These are phyloP conservation scores for Pyrus betulifolia DNA, from an alignment of 306 rosid species.

Conservation along the genomic window DNA sequence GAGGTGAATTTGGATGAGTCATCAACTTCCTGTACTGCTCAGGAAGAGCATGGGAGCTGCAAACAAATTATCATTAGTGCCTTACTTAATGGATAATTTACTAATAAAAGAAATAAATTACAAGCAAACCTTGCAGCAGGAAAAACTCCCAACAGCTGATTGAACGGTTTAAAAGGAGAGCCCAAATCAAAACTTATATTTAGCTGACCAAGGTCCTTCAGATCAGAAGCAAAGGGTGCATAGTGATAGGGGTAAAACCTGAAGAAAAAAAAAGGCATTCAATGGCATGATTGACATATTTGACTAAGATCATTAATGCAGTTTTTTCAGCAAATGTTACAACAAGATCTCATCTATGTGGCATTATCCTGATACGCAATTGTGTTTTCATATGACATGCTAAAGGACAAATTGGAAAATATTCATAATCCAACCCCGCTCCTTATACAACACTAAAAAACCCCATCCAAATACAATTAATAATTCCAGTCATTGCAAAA, in stretches of 20 bases:
- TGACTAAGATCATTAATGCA: neutral
- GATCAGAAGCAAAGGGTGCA: conserved; percentile 98
- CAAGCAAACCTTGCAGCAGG: conserved; percentile 86
- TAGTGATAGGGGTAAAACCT: conserved; percentile 99
- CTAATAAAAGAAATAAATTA: neutral
- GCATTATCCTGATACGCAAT: neutral
- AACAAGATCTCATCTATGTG: neutral
- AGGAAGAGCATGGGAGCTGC: conserved; percentile 95
- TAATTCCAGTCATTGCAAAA: neutral
- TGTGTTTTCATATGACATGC: neutral
- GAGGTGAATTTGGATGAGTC: conserved; percentile 79
- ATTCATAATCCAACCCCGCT: neutral
- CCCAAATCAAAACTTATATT: conserved; percentile 62
- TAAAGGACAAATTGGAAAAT: too few relatives aligned
- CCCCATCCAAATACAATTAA: neutral
- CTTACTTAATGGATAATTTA: neutral
- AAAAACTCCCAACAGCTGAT: conserved; percentile 94
- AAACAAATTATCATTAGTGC: conserved; percentile 18
- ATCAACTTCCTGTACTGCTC: conserved; percentile 75
- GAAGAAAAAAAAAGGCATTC: neutral
- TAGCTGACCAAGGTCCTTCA: conserved; percentile 66
- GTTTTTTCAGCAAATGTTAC: neutral
- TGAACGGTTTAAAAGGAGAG: conserved; percentile 86
- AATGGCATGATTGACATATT: neutral
- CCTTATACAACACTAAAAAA: neutral